Percentiles rank a stretch among this genome's conserved stretches.
Conservation (phyloP, 352 stramenopile species). For the Globisporangium takayamanum region DNA sequence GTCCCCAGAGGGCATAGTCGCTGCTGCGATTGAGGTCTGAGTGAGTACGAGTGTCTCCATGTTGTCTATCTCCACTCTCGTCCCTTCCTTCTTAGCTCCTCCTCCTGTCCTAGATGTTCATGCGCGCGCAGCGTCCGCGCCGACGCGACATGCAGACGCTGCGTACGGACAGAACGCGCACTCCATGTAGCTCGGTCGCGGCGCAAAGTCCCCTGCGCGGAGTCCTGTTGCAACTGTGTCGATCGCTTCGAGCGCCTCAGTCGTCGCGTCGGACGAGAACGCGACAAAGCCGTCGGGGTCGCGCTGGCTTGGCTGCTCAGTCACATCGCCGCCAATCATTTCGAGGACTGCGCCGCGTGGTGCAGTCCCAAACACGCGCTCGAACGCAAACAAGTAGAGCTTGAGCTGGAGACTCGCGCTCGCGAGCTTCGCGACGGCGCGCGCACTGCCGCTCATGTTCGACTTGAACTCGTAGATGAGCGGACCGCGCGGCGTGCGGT, state of each 20-base stretch:
- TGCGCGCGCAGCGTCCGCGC: slow-evolving; percentile 8
- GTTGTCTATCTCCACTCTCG: neutral
- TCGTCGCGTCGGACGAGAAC: slow-evolving; percentile 23
- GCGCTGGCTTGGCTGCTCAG: neutral
- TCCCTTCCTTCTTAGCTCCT: neutral
- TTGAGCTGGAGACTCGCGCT: slow-evolving; percentile 75
- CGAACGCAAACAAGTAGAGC: slow-evolving; percentile 77
- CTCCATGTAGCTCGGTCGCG: slow-evolving; percentile 49
- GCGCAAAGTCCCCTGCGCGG: slow-evolving; percentile 40
- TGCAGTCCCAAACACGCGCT: slow-evolving; percentile 40
- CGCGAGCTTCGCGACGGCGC: slow-evolving; percentile 48
- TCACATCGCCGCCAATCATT: slow-evolving; percentile 32
- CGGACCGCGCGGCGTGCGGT: slow-evolving; percentile 22
- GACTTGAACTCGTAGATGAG: slow-evolving; percentile 85
- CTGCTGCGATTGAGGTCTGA: slow-evolving; percentile 4
- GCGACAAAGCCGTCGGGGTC: slow-evolving; percentile 32
- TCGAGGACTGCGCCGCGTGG: slow-evolving; percentile 54
- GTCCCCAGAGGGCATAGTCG: too few species aligned
- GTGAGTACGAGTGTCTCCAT: too few species aligned
- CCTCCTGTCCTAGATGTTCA: neutral
- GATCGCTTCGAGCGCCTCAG: slow-evolving; percentile 34
- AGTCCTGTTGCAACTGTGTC: slow-evolving; percentile 29
- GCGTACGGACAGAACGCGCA: slow-evolving; percentile 73
- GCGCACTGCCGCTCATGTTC: slow-evolving; percentile 44
- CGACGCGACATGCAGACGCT: slow-evolving; percentile 41